These are phyloP conservation scores for Galeopsis tetrahit DNA, from an alignment of 257 asterid genomes.

Conservation along the genomic window DNA sequence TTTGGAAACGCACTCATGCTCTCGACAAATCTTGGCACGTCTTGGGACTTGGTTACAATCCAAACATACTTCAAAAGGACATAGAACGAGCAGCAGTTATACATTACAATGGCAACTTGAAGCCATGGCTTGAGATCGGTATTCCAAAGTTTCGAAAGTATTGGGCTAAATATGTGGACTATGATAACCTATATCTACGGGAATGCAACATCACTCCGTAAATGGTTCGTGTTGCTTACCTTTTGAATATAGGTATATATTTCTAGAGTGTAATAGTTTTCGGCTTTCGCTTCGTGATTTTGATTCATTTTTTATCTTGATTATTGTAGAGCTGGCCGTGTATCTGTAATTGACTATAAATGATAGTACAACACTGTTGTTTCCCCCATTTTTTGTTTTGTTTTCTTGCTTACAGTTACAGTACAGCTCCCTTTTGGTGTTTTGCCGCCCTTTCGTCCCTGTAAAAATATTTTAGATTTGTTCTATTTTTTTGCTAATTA, in stretches of 20 bases:
- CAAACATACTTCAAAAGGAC: constrained; percentile 49
- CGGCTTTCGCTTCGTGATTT: not conserved
- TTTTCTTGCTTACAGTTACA: not conserved
- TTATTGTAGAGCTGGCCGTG: not conserved
- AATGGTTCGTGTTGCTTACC: not conserved
- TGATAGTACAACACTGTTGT: not conserved
- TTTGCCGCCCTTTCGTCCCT: too few species aligned
- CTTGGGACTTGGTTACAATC: constrained; percentile 67
- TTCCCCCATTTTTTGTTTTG: not conserved
- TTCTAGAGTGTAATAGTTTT: not conserved
- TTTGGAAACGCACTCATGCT: constrained; percentile 55
- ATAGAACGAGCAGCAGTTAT: constrained; percentile 67
- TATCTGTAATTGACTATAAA: not conserved
- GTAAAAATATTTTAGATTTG: too few species aligned
- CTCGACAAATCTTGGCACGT: constrained; percentile 67
- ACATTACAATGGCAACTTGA: constrained; percentile 70
- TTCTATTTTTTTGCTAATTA: too few species aligned
- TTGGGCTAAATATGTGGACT: constrained; percentile 56
- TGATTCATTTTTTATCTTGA: not conserved
- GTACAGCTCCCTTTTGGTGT: too few species aligned
- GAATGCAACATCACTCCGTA: constrained; percentile 68
- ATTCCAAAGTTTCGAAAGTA: constrained; percentile 55
- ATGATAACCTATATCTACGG: constrained; percentile 52
- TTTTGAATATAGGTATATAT: not conserved
- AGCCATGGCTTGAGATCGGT: constrained; percentile 75